These are phyloP conservation scores for Trypanosomatidae sp. DNA, from an alignment of 208 protist genomes.

Conservation along the genomic window DNA sequence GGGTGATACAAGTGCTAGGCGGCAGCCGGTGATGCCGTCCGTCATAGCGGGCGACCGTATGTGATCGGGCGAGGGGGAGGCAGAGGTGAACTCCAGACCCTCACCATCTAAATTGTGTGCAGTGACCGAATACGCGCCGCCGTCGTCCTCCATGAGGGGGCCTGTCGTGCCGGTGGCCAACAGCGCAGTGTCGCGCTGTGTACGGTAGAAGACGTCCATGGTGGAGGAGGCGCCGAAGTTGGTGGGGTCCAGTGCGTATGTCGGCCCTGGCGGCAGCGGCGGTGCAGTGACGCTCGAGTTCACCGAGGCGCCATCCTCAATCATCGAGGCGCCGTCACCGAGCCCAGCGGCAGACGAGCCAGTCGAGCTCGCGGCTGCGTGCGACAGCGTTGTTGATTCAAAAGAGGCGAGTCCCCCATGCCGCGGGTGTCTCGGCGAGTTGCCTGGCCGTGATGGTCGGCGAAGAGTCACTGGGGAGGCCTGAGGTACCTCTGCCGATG, in stretches of 20 bases:
- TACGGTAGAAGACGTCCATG: constrained; percentile 24
- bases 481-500: background rate
- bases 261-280: constrained; percentile 22
- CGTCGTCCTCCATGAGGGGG: background rate
- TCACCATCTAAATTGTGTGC: background rate
- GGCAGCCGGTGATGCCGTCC: background rate
- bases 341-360: constrained; percentile 1
- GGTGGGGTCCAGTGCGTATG: constrained; percentile 17
- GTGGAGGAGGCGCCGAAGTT: constrained; percentile 18
- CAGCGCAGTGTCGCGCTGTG: background rate
- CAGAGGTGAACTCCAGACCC: background rate
- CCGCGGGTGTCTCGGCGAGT: background rate
- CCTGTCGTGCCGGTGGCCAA: background rate
- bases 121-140: background rate
- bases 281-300: constrained; percentile 24
- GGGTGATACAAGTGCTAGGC: background rate
- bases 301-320: constrained; percentile 7
- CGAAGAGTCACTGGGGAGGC: background rate
- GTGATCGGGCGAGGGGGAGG: background rate
- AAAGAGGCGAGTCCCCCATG: background rate
- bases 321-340: constrained; percentile 1
- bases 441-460: background rate
- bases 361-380: background rate
- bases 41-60: background rate
- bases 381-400: background rate